Percentiles rank a stretch among this genome's conserved stretches.
phyloP scores from a whole-genome alignment of 2,329 filamentous ascomycete genomes.

The Microdochium trichocladiopsis region DNA sequence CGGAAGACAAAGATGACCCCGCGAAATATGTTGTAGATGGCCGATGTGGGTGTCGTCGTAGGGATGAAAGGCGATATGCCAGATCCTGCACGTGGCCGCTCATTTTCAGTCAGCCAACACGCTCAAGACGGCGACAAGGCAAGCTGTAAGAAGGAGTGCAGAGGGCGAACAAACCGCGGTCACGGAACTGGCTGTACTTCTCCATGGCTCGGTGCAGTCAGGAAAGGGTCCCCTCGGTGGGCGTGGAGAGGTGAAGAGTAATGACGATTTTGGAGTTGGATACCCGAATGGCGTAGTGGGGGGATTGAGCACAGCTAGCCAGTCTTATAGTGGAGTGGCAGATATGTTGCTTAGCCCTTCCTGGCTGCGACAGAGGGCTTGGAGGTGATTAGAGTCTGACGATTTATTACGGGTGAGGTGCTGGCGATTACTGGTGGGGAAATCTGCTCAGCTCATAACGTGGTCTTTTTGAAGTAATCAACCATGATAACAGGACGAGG shows the following conservation, averaged over 20 bases:
- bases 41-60: conserved; percentile 57
- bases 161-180: conserved; percentile 58
- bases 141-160: background rate
- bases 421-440: background rate
- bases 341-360: background rate
- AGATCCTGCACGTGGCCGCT: conserved; percentile 53
- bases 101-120: background rate
- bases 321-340: background rate
- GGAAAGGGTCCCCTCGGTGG: background rate
- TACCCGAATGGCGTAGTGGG: background rate
- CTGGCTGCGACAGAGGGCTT: background rate
- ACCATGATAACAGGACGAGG: background rate
- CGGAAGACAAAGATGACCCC: conserved; percentile 72
- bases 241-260: background rate
- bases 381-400: background rate
- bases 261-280: background rate
- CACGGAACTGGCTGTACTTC: conserved; percentile 89
- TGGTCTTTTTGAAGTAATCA: background rate
- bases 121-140: background rate
- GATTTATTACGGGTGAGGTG: background rate
- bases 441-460: background rate
- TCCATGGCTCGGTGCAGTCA: conserved; percentile 54
- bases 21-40: conserved; percentile 57
- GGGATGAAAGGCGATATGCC: conserved; percentile 96
- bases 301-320: background rate